Base-by-base conservation (phyloP, 108 stramenopile species). In the Nitzschia sp. region DNA sequence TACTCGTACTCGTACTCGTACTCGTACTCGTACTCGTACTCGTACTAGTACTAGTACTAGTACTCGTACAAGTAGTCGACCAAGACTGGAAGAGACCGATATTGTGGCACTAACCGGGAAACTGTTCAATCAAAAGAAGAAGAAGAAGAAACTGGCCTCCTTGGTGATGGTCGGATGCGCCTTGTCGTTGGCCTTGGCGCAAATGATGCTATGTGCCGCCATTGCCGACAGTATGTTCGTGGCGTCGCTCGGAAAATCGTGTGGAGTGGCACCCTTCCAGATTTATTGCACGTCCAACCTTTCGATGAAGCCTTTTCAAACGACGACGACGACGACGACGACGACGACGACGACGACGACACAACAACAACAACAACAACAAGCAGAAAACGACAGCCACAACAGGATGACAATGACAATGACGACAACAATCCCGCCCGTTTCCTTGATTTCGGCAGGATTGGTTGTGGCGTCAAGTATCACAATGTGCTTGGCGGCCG, bases 201-300 rank as follows among this genome's bases (percentile, higher is more conserved):
- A 61, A 44, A 61, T 61, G 60, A 61, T 61, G 60, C 2, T 61
- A 16, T 61, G 60, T 61, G 60, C 60, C 1, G 60, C 60, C 25
- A 45, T 61, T 41, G 60, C 38, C 1, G 60, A 61, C 23, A 23
- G 38, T 21, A 61, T 61, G 60, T 1, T 61, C 6, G 60, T 61
- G 41, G 41, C 60, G 25, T 19, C 41, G 6, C 0, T 61, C 6
- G 60, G 60, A 38, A 8, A 1, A 45, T 61, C 60, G 38, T 61
- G 60, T 61, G 57, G 57, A 11, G 13, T 58, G 30, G 57, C 30
- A 1, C 41, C 60, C 36, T 45, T 45, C 15, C 41, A 41, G 41
- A 9, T 61, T 9, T 22, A 25, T 41, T 61, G 60, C 23, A 61
- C 60, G 11, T 38, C 35, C 2, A 17, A 61, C 22, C 22, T 61